These are phyloP conservation scores for Epicoccum nigrum DNA, from an alignment of 2,329 filamentous ascomycete species.

Conservation along the genomic window DNA sequence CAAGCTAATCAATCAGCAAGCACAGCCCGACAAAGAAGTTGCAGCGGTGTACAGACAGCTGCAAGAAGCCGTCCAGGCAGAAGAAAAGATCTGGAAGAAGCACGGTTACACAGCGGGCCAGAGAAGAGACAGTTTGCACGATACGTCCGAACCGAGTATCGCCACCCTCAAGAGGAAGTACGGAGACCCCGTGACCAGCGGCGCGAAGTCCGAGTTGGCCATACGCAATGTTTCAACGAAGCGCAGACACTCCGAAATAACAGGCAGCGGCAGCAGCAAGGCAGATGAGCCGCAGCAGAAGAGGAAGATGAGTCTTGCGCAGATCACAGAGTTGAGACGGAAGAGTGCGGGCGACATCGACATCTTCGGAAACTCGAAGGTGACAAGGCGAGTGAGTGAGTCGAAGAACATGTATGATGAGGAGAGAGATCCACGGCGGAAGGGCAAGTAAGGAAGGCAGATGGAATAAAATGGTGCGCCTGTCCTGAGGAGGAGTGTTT, in stretches of 20 bases:
- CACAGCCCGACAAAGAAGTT: neutral
- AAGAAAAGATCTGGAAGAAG: constrained; percentile 4
- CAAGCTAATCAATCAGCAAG: neutral
- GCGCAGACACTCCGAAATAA: neutral
- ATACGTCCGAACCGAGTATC: neutral
- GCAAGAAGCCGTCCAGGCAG: constrained; percentile 12
- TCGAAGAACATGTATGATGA: constrained; percentile 2
- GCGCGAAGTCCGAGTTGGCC: neutral
- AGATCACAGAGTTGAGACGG: neutral
- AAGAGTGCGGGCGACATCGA: neutral
- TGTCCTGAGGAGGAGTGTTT: no score
- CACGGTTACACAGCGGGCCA: no score
- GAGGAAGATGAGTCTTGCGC: neutral
- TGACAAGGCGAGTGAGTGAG: neutral
- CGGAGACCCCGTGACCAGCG: neutral
- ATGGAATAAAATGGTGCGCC: no score
- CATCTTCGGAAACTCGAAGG: neutral
- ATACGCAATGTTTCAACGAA: neutral
- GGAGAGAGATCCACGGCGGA: constrained; percentile 8
- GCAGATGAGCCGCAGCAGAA: neutral
- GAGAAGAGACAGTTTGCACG: no score
- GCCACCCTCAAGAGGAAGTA: constrained; percentile 7
- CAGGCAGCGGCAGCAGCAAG: no score
- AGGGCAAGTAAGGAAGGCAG: neutral
- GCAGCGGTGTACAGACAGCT: constrained; percentile 10